These are phyloP conservation scores for Giardia duodenalis DNA, from an alignment of 208 protist genomes.

Conservation along the genomic window DNA sequence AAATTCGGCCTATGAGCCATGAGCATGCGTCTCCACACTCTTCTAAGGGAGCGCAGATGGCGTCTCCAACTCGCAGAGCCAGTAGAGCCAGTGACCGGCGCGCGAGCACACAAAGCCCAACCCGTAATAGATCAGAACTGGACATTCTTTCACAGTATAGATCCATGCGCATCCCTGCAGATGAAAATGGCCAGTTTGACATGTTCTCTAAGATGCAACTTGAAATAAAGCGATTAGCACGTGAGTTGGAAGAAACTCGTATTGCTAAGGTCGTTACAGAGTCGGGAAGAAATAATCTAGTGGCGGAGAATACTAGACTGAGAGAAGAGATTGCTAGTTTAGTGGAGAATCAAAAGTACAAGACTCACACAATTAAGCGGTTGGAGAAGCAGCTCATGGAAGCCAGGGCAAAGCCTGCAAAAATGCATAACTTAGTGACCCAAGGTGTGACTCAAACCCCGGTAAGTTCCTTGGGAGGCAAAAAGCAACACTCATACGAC, in stretches of 20 bases:
- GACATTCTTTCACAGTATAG: no score
- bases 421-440: background rate
- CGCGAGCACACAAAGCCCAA: no score
- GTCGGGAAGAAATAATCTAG: background rate
- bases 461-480: background rate
- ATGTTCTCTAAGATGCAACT: background rate
- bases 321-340: background rate
- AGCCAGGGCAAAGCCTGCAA: background rate
- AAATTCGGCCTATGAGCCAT: no score
- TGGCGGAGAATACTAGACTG: background rate
- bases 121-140: no score
- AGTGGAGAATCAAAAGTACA: background rate
- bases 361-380: background rate
- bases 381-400: background rate
- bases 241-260: background rate
- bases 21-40: no score
- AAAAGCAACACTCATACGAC: background rate
- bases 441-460: background rate
- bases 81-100: no score
- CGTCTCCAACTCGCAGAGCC: no score
- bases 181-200: background rate
- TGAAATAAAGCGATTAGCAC: background rate
- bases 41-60: no score
- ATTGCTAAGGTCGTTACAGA: background rate
- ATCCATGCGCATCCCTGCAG: background rate